Conservation (phyloP, 208 protist species). For the Trypanosoma brucei region DNA sequence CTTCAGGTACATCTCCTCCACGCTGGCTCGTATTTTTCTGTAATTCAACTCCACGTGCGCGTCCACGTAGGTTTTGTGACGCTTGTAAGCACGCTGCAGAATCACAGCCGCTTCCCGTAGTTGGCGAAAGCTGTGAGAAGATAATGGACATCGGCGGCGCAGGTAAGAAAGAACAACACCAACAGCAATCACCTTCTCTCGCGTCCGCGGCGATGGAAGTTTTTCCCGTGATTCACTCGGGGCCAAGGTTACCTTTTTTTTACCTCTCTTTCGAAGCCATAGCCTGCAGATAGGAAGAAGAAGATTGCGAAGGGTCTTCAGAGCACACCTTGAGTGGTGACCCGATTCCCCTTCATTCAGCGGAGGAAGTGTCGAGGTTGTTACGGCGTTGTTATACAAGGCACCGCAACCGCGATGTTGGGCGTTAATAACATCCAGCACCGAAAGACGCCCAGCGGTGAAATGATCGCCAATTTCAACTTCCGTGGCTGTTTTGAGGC, state of each 20-base stretch:
- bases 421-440: too few relatives aligned
- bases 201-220: neutral
- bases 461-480: too few relatives aligned
- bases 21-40: constrained; percentile 33
- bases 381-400: too few relatives aligned
- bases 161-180: constrained; percentile 17
- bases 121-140: constrained; percentile 1
- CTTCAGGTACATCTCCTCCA: constrained; percentile 53
- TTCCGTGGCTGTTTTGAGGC: too few relatives aligned
- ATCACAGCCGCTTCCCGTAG: constrained; percentile 14
- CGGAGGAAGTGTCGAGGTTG: too few relatives aligned
- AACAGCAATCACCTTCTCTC: constrained; percentile 4
- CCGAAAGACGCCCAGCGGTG: too few relatives aligned
- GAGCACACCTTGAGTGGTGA: neutral
- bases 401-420: too few relatives aligned
- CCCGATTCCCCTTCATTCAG: too few relatives aligned
- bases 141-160: neutral
- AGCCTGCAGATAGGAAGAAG: constrained; percentile 16
- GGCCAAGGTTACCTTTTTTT: neutral
- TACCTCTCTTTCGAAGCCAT: constrained; percentile 19
- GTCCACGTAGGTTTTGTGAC: constrained; percentile 28
- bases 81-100: constrained; percentile 48
- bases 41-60: constrained; percentile 61
- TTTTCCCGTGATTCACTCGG: too few relatives aligned
- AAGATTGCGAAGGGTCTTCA: neutral